phyloP scores from a whole-genome alignment of 345 rosid genomes.

The Punica granatum region DNA sequence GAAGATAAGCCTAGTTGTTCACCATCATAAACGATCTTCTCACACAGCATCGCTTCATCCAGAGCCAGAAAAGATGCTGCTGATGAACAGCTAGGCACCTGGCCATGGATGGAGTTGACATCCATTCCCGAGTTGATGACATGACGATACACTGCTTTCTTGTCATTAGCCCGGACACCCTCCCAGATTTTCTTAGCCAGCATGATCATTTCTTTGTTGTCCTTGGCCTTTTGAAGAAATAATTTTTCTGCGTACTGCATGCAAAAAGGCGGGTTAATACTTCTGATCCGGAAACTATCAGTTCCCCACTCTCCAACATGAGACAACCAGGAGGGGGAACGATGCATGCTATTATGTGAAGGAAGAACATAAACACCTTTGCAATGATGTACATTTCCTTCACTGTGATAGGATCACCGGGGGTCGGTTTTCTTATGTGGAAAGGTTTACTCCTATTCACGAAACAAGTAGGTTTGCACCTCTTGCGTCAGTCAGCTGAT shows the following conservation, averaged over 20 bases:
- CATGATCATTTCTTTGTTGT: conserved; percentile 30
- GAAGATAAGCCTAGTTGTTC: neutral
- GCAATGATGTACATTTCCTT: conserved; percentile 98
- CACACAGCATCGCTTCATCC: conserved; percentile 67
- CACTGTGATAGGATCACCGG: conserved; percentile 61
- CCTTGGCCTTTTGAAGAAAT: conserved; percentile 69
- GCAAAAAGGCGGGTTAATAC: neutral
- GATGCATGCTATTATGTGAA: too few relatives aligned
- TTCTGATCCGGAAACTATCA: too few relatives aligned
- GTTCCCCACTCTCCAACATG: too few relatives aligned
- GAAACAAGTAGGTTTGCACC: too few relatives aligned
- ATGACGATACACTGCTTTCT: conserved; percentile 75
- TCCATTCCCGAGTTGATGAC: conserved; percentile 70
- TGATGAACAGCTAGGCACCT: conserved; percentile 46
- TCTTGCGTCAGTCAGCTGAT: too few relatives aligned
- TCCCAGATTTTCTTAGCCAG: conserved; percentile 80
- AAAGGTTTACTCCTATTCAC: conserved; percentile 18
- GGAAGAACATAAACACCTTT: conserved; percentile 39
- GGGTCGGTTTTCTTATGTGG: conserved; percentile 39
- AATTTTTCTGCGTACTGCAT: conserved; percentile 89
- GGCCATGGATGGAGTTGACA: conserved; percentile 57
- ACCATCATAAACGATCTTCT: conserved; percentile 33
- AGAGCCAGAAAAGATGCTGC: conserved; percentile 34
- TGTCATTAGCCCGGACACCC: conserved; percentile 82
- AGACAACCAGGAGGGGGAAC: too few relatives aligned